Evolutionary conservation across 129 eudicot species (phyloP).

Genomic region (Smallanthus sonchifolius): DNA sequence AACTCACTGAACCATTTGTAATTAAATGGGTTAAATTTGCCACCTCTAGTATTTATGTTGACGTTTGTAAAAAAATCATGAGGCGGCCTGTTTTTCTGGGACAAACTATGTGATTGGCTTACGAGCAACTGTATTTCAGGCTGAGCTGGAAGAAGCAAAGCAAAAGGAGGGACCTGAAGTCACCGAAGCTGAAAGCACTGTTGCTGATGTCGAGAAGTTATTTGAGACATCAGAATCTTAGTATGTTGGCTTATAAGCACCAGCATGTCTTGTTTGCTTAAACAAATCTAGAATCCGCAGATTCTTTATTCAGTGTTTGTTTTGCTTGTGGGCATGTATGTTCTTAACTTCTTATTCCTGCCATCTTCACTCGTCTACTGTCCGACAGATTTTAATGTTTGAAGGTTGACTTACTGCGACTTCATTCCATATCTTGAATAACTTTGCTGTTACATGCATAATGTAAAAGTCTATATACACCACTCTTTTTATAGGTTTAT

Average conservation of each 20-base stretch:
- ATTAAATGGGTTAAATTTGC: not conserved
- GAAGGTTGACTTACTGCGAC: not conserved
- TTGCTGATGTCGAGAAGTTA: constrained; percentile 59
- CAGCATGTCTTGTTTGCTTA: not conserved
- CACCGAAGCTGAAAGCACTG: constrained; percentile 61
- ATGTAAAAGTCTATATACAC: not conserved
- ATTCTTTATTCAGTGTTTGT: not conserved
- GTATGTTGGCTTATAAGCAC: not conserved
- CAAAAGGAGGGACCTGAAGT: constrained; percentile 69
- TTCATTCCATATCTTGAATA: not conserved
- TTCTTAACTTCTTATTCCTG: not conserved
- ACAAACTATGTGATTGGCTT: not conserved
- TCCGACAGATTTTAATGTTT: not conserved
- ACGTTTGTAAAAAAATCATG: not conserved
- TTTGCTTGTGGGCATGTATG: not conserved
- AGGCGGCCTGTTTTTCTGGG: not conserved
- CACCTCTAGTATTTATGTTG: not conserved
- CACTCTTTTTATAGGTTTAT: no score
- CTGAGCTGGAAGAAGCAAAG: constrained; percentile 59
- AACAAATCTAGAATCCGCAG: not conserved
- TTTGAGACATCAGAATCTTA: constrained; percentile 46
- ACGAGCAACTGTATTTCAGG: constrained; percentile 29
- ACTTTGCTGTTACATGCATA: not conserved
- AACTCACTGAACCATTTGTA: not conserved
- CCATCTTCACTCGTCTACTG: not conserved